Base-by-base conservation (phyloP, 164 flowering plant genomes). In the Piper betle region DNA sequence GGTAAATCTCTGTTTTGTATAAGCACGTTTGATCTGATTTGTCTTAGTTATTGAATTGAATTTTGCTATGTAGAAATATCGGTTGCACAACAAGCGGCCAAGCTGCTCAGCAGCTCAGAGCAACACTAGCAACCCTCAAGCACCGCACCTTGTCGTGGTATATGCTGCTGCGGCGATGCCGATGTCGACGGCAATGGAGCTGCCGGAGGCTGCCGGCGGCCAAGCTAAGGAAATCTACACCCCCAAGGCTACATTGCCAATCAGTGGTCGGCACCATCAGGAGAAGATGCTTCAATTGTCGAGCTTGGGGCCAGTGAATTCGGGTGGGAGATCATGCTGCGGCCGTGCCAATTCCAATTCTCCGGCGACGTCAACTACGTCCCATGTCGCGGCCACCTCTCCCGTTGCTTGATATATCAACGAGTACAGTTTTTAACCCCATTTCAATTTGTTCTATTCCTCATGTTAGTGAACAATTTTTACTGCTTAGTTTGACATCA, bases 11-110 rank as follows among this genome's bases (percentile, higher is more conserved):
- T 25, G 33, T 25, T 25, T 25, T 25, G 33, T 25, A 25, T 25
- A 25, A 25, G 33, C 33, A 25, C 33, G 33, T 25, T 25, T 25
- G 33, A 25, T 25, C 33, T 25, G 33, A 25, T 25, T 25, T 25
- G 1, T 25, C 11, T 9, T 46, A 6, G 3, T 15, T 3, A 46
- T 10, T 46, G 12, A 46, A 46, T 46, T 46, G 33, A 25, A 25
- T 60, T 3, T 37, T 37, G 18, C 33, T 59, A 7, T 40, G 33
- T 79, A 88, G 93, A 89, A 86, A 76, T 89, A 80, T 55, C 79
- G 93, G 3, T 60, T 86, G 64, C 90, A 86, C 64, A 78, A 78
- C 10, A 79, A 86, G 68, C 79, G 91, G 67, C 88, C 88, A 39
- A 73, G 69, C 33, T 25, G 33, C 60, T 64, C 81, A 0, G 38